These are phyloP conservation scores for Arabis alpina DNA, from an alignment of 345 rosid genomes.

Conservation along the genomic window DNA sequence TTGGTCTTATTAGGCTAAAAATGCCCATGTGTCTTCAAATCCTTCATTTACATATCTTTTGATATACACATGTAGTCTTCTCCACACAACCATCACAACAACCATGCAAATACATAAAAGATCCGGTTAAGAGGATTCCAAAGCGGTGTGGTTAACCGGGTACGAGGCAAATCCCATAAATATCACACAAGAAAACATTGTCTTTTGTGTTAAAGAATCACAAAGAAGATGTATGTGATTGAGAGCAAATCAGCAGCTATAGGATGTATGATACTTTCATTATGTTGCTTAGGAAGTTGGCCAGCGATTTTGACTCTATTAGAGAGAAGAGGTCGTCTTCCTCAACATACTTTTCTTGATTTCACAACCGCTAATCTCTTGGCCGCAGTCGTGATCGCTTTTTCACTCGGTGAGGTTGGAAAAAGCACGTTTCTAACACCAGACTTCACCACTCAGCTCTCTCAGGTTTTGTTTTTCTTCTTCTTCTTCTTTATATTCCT, in stretches of 20 bases:
- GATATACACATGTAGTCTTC: constrained; percentile 19
- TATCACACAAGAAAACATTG: neutral
- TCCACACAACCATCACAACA: constrained; percentile 15
- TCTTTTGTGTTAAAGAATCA: constrained; percentile 2
- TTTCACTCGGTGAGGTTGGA: constrained; percentile 76
- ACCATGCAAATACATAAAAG: constrained; percentile 13
- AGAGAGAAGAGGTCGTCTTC: constrained; percentile 87
- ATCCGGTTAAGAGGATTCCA: constrained; percentile 4
- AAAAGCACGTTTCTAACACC: constrained; percentile 51
- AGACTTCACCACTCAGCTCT: constrained; percentile 68
- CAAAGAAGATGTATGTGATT: constrained; percentile 59
- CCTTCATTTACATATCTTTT: neutral
- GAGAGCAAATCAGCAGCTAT: constrained; percentile 92
- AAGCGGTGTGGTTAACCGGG: constrained; percentile 25
- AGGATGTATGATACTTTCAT: constrained; percentile 74
- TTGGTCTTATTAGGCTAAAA: constrained; percentile 28
- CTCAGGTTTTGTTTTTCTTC: constrained; percentile 61
- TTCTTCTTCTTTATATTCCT: neutral
- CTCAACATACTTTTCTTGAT: constrained; percentile 92
- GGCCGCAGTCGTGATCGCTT: constrained; percentile 77
- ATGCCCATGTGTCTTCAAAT: constrained; percentile 10
- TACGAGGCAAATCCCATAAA: constrained; percentile 13
- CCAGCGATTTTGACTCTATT: constrained; percentile 78
- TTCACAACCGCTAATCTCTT: constrained; percentile 78
- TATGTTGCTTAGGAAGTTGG: constrained; percentile 85